phyloP scores from a whole-genome alignment of 1,139 yeast species.

The Pichia sp. region DNA sequence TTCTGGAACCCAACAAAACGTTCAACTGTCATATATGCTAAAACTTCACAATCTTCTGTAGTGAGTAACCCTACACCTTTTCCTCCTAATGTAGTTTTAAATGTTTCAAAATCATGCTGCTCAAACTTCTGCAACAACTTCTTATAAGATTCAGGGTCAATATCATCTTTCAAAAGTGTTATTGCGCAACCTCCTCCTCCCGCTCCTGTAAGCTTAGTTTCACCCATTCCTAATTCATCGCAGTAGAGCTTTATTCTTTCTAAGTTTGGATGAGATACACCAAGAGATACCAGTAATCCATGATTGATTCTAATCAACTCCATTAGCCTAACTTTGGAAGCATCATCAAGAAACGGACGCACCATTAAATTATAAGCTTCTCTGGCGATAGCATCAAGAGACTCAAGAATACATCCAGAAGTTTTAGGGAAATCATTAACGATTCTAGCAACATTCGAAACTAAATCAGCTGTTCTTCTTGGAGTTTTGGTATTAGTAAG shows the following conservation, averaged over 20 bases:
- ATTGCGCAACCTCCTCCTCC: slow-evolving; percentile 99
- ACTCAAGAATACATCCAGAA: slow-evolving; percentile 52
- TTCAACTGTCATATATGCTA: slow-evolving; percentile 28
- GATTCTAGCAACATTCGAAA: slow-evolving; percentile 62
- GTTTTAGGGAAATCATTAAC: slow-evolving; percentile 48
- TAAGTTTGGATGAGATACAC: slow-evolving; percentile 87
- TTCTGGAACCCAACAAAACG: slow-evolving; percentile 33
- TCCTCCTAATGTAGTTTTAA: slow-evolving; percentile 80
- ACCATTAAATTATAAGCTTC: slow-evolving; percentile 62
- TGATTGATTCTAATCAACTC: slow-evolving; percentile 80
- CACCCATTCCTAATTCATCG: slow-evolving; percentile 61
- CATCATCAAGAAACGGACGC: slow-evolving; percentile 41
- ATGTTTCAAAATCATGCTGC: slow-evolving; percentile 62
- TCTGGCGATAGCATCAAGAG: slow-evolving; percentile 60
- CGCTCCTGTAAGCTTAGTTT: slow-evolving; percentile 94
- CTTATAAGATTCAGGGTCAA: slow-evolving; percentile 29
- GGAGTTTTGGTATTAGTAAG: slow-evolving; percentile 83
- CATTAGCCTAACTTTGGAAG: slow-evolving; percentile 41
- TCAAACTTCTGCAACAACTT: slow-evolving; percentile 28
- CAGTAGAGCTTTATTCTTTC: slow-evolving; percentile 63
- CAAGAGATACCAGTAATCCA: slow-evolving; percentile 75
- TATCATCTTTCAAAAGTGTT: slow-evolving; percentile 58
- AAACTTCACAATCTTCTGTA: slow-evolving; percentile 22
- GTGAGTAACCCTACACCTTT: slow-evolving; percentile 65
- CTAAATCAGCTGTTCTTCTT: slow-evolving; percentile 78